Conservation (phyloP, 441 rosid species). For the Erodium texanum region DNA sequence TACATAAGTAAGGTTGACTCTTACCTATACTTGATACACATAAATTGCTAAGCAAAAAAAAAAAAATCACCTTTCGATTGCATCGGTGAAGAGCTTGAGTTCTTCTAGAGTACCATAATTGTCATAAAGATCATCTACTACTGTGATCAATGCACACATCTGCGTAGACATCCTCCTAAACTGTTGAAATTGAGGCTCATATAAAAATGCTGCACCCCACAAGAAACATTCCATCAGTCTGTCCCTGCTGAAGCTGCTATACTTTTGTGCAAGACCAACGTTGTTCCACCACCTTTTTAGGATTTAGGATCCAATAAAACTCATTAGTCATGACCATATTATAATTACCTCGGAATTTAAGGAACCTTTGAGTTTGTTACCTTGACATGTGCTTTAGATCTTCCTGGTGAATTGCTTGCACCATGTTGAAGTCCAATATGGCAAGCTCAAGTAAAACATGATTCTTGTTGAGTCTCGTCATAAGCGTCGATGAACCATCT, state of each 20-base stretch:
- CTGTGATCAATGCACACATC: not conserved
- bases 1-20: too few species aligned
- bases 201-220: not conserved
- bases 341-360: too few species aligned
- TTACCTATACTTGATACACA: too few species aligned
- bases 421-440: constrained; percentile 6
- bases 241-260: not conserved
- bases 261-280: not conserved
- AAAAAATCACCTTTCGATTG: not conserved
- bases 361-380: constrained; percentile 3
- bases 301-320: too few species aligned
- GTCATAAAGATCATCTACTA: not conserved
- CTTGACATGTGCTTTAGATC: constrained; percentile 24
- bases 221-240: not conserved
- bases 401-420: constrained; percentile 22
- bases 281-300: not conserved
- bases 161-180: not conserved
- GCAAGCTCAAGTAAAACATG: constrained; percentile 27
- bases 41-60: too few species aligned
- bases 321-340: too few species aligned
- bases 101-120: not conserved
- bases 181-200: not conserved
- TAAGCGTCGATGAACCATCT: not conserved
- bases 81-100: not conserved
- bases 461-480: constrained; percentile 10